phyloP scores from a whole-genome alignment of 352 stramenopile genomes.

The Pelagophyceae sp. region DNA sequence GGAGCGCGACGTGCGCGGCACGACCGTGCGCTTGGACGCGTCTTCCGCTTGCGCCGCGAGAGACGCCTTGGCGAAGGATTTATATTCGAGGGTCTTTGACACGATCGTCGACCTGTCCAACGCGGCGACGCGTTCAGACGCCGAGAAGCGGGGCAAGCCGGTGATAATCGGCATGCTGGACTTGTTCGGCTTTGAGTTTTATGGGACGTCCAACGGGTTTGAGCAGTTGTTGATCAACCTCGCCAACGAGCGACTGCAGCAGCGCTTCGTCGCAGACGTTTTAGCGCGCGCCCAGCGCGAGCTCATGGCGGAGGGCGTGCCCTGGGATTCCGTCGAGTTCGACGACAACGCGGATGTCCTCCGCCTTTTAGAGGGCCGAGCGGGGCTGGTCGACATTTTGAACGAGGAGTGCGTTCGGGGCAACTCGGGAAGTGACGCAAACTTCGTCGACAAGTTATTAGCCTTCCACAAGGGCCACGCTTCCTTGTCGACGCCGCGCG shows the following conservation, averaged over 20 bases:
- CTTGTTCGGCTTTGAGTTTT: constrained; percentile 93
- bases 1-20: constrained; percentile 37
- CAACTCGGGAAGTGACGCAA: constrained; percentile 34
- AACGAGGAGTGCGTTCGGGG: constrained; percentile 76
- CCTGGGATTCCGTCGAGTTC: constrained; percentile 54
- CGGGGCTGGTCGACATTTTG: constrained; percentile 63
- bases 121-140: constrained; percentile 21
- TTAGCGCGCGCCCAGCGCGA: constrained; percentile 58
- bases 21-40: constrained; percentile 34
- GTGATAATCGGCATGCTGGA: constrained; percentile 87
- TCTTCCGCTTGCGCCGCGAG: constrained; percentile 60
- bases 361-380: constrained; percentile 60
- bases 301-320: constrained; percentile 56
- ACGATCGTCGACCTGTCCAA: constrained; percentile 67
- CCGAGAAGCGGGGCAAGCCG: constrained; percentile 28
- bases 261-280: constrained; percentile 67
- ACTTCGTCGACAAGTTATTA: constrained; percentile 29
- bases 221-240: constrained; percentile 86
- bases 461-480: constrained; percentile 5
- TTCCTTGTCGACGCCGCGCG: not conserved
- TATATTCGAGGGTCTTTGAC: constrained; percentile 81
- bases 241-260: constrained; percentile 70
- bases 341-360: constrained; percentile 65
- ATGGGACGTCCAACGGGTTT: constrained; percentile 65
- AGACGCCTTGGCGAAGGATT: constrained; percentile 69